These are phyloP conservation scores for Cladosporium sp. DNA, from an alignment of 2,329 filamentous ascomycete species.

Conservation along the genomic window DNA sequence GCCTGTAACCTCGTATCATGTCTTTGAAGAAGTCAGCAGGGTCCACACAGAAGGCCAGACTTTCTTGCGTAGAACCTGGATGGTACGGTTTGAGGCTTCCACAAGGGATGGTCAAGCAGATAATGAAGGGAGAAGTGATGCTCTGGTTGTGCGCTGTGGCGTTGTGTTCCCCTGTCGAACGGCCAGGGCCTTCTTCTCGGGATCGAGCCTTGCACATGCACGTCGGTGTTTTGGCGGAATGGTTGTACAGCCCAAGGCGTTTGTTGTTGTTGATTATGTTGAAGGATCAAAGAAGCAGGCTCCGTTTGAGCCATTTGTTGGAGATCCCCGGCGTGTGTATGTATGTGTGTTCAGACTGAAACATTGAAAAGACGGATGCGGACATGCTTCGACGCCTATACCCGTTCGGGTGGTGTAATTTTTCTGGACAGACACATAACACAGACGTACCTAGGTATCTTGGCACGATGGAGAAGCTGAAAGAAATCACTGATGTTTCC, in stretches of 20 bases:
- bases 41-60: no score
- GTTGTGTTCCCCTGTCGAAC: conserved; percentile 5
- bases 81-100: conserved; percentile 8
- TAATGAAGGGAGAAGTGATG: not conserved
- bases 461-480: no score
- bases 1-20: no score
- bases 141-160: conserved; percentile 1
- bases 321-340: not conserved
- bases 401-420: no score
- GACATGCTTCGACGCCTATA: not conserved
- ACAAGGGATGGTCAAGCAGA: conserved; percentile 16
- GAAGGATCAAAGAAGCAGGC: conserved; percentile 13
- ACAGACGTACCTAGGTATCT: no score
- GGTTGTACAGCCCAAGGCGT: conserved; percentile 4
- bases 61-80: not conserved
- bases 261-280: conserved; percentile 1
- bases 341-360: not conserved
- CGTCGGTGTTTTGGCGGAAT: conserved; percentile 9
- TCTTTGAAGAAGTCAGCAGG: no score
- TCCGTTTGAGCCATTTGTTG: conserved; percentile 1
- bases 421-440: no score
- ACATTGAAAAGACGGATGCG: conserved; percentile 1
- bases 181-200: not conserved
- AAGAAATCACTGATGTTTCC: no score
- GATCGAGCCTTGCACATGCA: conserved; percentile 10